Evolutionary conservation across 345 rosid species (phyloP), one percentile per base, ranked within the genome.

Genomic region (Eucalyptus decipiens): DNA sequence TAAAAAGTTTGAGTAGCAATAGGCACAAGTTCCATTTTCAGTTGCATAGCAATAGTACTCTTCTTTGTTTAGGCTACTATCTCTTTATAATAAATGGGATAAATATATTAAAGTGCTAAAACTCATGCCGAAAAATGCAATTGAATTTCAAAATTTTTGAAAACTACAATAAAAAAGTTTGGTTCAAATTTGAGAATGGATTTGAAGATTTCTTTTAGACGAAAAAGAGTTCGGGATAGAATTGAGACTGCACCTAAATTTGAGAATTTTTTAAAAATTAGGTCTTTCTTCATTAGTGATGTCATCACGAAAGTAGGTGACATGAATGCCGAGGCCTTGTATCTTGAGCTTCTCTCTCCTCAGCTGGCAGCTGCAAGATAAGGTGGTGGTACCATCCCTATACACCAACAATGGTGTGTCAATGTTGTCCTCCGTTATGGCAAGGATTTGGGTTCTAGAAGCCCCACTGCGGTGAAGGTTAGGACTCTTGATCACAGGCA

Each of bases 231-330:
- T 34, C 3, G 4, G 2, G 0, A 18, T 32, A 18, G 0, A 9
- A 69, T 17, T 69, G 0, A 34, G 0, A 9, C 3, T 18, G 2
- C 0, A 17, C 5, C 2, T n/a, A 67, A 32, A 16, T 2, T 67
- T 32, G 0, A 9, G 80, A 16, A 16, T 32, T 32, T 32, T 14
- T 9, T n/a, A 2, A 8, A 4, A 69, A 32, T 1, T 8, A 32
- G 3, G 4, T 8, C 42, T 9, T 32, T 17, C 23, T 67, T 17
- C 12, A 17, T 67, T 37, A 8, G 19, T 32, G 23, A 32, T n/a
- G 40, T 32, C 40, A 67, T 16, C 80, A 32, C 0, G 58, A 19
- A 52, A 52, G 24, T 52, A 52, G 58, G 58, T 19, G 24, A 52
- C 58, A 52, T 67, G 5, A 18, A 67, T 32, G 40, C 40, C 5